Percentiles rank a stretch among this genome's conserved stretches.
Evolutionary conservation across 352 stramenopile genomes (phyloP).

Genomic region (Phytopythium oedochilum): DNA sequence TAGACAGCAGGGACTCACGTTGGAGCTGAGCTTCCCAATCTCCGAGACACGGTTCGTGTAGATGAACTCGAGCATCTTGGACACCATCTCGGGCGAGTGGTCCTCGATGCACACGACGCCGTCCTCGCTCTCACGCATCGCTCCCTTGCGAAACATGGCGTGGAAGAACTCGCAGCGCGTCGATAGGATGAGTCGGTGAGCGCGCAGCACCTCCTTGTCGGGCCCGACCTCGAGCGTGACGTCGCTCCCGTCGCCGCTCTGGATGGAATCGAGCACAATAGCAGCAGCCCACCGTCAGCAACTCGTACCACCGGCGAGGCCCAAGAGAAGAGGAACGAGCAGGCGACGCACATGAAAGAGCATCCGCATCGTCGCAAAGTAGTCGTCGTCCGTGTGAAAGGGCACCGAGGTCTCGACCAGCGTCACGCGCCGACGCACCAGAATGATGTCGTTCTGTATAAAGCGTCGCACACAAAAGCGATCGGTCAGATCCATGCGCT

Average conservation of each 20-base stretch:
- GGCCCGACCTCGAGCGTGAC: slow-evolving; percentile 70
- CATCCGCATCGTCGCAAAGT: slow-evolving; percentile 74
- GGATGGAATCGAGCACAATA: neutral
- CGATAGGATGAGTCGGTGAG: slow-evolving; percentile 71
- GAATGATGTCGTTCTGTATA: slow-evolving; percentile 83
- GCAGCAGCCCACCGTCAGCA: neutral
- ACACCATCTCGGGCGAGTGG: slow-evolving; percentile 76
- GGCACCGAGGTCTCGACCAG: slow-evolving; percentile 36
- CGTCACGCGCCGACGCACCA: slow-evolving; percentile 54
- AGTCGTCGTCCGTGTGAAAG: slow-evolving; percentile 58
- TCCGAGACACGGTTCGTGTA: slow-evolving; percentile 89
- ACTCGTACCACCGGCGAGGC: no score
- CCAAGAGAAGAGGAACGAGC: no score
- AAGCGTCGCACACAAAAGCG: neutral
- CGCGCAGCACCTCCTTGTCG: slow-evolving; percentile 50
- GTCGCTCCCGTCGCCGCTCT: slow-evolving; percentile 64
- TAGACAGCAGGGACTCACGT: slow-evolving; percentile 28
- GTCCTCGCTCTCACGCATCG: slow-evolving; percentile 82
- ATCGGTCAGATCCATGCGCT: neutral
- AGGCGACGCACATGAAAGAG: slow-evolving; percentile 42
- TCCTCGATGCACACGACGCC: slow-evolving; percentile 82
- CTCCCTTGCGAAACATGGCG: slow-evolving; percentile 82
- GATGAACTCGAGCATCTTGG: slow-evolving; percentile 92
- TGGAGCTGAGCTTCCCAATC: slow-evolving; percentile 65
- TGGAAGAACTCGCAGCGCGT: slow-evolving; percentile 88